Percentiles rank a stretch among this genome's conserved stretches.
Conservation (phyloP, 1,139 yeast genomes). For the Debaryomyces fabryi region DNA sequence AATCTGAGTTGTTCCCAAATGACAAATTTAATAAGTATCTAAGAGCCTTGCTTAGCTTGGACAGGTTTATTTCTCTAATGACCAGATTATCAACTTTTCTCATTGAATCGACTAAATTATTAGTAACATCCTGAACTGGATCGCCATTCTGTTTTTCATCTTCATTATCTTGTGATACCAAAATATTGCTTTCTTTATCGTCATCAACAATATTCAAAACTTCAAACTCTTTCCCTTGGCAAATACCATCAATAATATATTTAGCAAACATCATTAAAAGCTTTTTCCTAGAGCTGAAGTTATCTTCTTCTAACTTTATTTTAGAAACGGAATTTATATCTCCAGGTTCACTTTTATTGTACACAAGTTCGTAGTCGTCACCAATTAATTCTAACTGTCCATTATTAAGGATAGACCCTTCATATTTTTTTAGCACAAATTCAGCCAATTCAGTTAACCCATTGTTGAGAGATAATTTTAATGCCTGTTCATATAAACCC, state of each 20-base stretch:
- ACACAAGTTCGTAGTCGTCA: conserved; percentile 9
- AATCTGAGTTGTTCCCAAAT: conserved; percentile 20
- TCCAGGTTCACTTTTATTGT: conserved; percentile 4
- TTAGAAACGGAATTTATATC: conserved; percentile 1
- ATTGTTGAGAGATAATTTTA: conserved; percentile 67
- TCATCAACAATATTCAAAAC: conserved; percentile 21
- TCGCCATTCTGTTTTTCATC: conserved; percentile 3
- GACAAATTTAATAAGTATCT: conserved; percentile 32
- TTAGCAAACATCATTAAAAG: conserved; percentile 75
- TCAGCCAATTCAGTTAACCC: conserved; percentile 62
- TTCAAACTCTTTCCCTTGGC: conserved; percentile 28
- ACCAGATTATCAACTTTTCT: not conserved
- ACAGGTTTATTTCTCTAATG: conserved; percentile 4
- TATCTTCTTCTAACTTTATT: conserved; percentile 34
- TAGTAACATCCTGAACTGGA: conserved; percentile 1
- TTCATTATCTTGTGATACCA: not conserved
- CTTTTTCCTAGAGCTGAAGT: conserved; percentile 57
- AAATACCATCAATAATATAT: conserved; percentile 51
- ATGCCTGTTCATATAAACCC: conserved; percentile 78
- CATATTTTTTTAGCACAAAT: conserved; percentile 38
- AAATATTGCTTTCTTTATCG: not conserved
- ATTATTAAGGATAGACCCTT: conserved; percentile 22
- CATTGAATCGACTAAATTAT: conserved; percentile 1
- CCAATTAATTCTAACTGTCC: conserved; percentile 10
- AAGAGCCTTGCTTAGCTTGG: conserved; percentile 24